A percentile compares a stretch with the other conserved stretches of the same genome.
Evolutionary conservation across 352 stramenopile genomes (phyloP).

Genomic region (Globisporangium parvum): DNA sequence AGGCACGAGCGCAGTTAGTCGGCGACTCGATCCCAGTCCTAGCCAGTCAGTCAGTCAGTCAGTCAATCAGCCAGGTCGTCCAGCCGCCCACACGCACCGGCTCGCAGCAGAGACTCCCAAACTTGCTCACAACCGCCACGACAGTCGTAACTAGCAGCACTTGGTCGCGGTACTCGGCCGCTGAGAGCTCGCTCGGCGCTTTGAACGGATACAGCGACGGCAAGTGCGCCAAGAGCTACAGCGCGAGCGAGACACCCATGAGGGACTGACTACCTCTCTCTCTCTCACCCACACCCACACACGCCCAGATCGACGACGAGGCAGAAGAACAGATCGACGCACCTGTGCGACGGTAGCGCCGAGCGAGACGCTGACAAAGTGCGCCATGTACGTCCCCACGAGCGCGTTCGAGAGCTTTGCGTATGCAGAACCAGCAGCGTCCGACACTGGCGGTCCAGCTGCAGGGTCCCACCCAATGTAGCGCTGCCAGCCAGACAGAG

Average conservation of each 20-base stretch:
- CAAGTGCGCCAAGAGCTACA: slow-evolving; percentile 67
- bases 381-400: slow-evolving; percentile 60
- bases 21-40: too few species aligned
- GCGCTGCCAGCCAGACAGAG: neutral
- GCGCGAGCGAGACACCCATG: neutral
- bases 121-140: slow-evolving; percentile 84
- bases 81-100: too few species aligned
- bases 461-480: slow-evolving; percentile 83
- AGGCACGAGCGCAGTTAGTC: too few species aligned
- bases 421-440: slow-evolving; percentile 37
- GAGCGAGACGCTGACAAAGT: slow-evolving; percentile 48
- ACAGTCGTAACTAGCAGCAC: slow-evolving; percentile 80
- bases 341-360: slow-evolving; percentile 67
- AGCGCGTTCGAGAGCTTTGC: slow-evolving; percentile 60
- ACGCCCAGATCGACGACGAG: too few species aligned
- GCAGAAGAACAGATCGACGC: too few species aligned
- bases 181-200: slow-evolving; percentile 49
- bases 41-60: too few species aligned
- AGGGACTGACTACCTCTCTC: too few species aligned
- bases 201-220: slow-evolving; percentile 82
- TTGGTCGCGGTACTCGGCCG: slow-evolving; percentile 71
- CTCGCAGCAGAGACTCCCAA: slow-evolving; percentile 67
- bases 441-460: slow-evolving; percentile 24
- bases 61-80: too few species aligned
- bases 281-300: too few species aligned